Evolutionary conservation across 257 asterid species (phyloP), one percentile per base, ranked within the genome.

Genomic region (Petrea volubilis): DNA sequence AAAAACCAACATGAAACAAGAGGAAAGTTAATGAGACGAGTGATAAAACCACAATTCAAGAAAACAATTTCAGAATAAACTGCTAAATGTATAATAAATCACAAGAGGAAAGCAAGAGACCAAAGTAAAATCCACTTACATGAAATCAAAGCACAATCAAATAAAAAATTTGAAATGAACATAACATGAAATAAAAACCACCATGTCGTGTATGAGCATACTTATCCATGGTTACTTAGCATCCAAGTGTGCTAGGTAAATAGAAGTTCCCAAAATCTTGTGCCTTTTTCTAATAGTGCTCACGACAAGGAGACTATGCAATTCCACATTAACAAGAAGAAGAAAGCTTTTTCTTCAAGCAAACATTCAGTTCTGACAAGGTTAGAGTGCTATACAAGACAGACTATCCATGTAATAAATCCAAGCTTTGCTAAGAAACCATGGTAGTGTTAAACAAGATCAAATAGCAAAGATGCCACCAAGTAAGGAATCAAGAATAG

Each of bases 271-370:
- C 72, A 49, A 33, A 29, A 67, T 52, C 53, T 28, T 49, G 36
- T 57, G 29, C 70, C 53, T 23, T 60, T 46, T 31, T 27, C 52
- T 57, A 64, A 33, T 11, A 6, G 29, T 23, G 70, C 31, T 27
- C 58, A 31, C 23, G 64, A 50, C 36, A 24, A 47, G 59, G 67
- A 33, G 70, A 67, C 62, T 28, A 49, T 18, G 34, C n/a, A 28
- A 55, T 60, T 53, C 60, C n/a, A 61, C 57, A 44, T 36, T 13
- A 41, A 58, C 53, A 47, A 27, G 24, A n/a, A 44, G 12, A 68
- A 58, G 59, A 60, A 41, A 46, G 65, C 38, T 52, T 70, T 51
- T 76, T 64, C 83, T 58, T 64, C 67, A 70, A 63, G 80, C 47
- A 21, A 63, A 62, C 57, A 65, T 20, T 1, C 40, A 41, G 27